Conservation (phyloP, 2,329 filamentous ascomycete species). For the Fusarium sp. region DNA sequence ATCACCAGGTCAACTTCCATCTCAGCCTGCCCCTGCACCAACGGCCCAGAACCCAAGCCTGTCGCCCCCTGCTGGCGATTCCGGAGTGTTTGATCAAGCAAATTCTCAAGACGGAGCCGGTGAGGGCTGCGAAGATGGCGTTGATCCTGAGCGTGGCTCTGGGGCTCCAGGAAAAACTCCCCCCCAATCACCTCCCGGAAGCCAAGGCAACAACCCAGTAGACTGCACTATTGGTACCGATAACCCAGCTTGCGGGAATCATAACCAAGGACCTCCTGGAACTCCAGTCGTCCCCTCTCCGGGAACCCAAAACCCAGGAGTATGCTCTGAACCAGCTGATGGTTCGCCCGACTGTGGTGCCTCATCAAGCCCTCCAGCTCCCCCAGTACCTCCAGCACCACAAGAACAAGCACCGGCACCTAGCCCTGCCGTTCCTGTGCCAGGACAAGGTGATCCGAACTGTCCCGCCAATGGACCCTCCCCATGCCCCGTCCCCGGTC, state of each 20-base stretch:
- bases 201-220: background rate
- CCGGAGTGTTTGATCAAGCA: background rate
- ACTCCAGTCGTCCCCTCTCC: background rate
- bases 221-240: conserved; percentile 1
- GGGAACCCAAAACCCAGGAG: background rate
- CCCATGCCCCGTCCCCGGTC: background rate
- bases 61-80: background rate
- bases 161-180: background rate
- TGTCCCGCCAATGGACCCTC: background rate
- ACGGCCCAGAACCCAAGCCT: conserved; percentile 1
- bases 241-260: conserved; percentile 5
- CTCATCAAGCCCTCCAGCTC: background rate
- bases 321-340: background rate
- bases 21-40: conserved; percentile 11
- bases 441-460: background rate
- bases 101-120: background rate
- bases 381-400: background rate
- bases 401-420: conserved; percentile 3
- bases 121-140: conserved; percentile 15
- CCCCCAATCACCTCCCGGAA: background rate
- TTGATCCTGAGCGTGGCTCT: background rate
- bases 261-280: background rate
- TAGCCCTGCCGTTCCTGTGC: background rate
- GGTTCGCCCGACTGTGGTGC: background rate
- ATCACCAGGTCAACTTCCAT: background rate